Evolutionary conservation across 1,139 yeast genomes (phyloP), one percentile per base, ranked within the genome.

Genomic region (Saccharomyces uvarum): DNA sequence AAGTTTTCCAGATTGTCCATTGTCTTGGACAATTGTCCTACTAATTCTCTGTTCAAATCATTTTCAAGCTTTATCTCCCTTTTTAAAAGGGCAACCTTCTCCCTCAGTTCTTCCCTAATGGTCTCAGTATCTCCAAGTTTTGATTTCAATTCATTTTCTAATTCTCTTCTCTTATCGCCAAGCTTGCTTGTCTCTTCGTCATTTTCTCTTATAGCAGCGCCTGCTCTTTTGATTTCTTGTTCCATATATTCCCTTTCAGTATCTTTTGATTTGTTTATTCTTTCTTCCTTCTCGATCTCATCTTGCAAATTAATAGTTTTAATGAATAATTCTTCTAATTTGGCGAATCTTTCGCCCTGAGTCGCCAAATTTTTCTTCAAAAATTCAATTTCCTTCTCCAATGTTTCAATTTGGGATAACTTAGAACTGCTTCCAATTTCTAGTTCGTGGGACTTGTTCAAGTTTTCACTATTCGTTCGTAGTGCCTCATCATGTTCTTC

Each of bases 201-300:
- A 0, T 87, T 79, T 14, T 83, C 88, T 5, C 69, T 70, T 0
- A 82, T 79, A 0, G 91, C 79, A 5, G 73, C 70, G 2, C 74
- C 66, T 0, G 95, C 88, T 57, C 83, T 80, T 51, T 76, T 76
- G 54, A 83, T 80, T 68, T 90, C 96, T 44, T 75, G 75, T 8
- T 75, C 70, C 81, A 86, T 85, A 66, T 87, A 89, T 53, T 75
- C 79, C 55, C 77, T 80, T 62, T 89, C 97, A 33, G 70, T 76
- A 66, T 54, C 68, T 61, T 70, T 75, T 64, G 68, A 76, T 54
- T 63, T 75, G 54, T 58, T 72, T 65, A 65, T 71, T 63, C 67
- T 74, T 53, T 64, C 75, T 56, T 70, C 74, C 56, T 59, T 74
- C 60, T 68, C 75, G 49, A 70, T 72, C 63, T 69, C 77, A 49